Evolutionary conservation across 495 filamentous ascomycete genomes (phyloP).

Genomic region (Parathielavia hyrcaniae): DNA sequence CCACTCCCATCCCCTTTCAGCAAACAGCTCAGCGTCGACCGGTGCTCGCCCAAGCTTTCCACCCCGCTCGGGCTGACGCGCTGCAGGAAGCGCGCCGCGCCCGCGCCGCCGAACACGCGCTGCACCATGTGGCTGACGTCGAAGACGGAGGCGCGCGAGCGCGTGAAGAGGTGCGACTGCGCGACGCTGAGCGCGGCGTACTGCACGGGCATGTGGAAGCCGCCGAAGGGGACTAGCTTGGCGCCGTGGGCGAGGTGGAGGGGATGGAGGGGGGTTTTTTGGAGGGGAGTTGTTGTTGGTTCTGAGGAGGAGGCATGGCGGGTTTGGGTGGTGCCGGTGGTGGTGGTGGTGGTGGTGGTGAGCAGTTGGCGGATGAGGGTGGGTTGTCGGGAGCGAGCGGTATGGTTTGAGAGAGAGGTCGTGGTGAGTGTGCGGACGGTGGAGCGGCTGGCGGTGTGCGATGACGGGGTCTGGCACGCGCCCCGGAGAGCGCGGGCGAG

Average conservation of each 20-base stretch:
- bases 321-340: constrained; percentile 1
- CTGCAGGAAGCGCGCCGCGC: constrained; percentile 69
- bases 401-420: not conserved
- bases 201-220: constrained; percentile 87
- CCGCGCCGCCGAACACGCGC: constrained; percentile 65
- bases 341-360: not conserved
- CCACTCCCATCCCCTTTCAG: constrained; percentile 66
- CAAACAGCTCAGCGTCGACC: constrained; percentile 73
- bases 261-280: constrained; percentile 75
- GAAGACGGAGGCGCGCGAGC: constrained; percentile 80
- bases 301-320: constrained; percentile 33
- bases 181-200: constrained; percentile 68
- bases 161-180: constrained; percentile 80
- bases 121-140: constrained; percentile 78
- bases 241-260: constrained; percentile 72
- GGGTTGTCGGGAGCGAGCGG: not conserved
- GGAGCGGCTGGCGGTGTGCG: constrained; percentile 14
- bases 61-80: constrained; percentile 69
- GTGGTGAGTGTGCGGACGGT: constrained; percentile 2
- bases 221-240: constrained; percentile 96
- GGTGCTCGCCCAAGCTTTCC: constrained; percentile 37
- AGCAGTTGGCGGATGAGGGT: not conserved
- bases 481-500: constrained; percentile 21
- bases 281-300: constrained; percentile 36
- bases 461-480: constrained; percentile 10